Base-by-base conservation (phyloP, 805 yeast species). In the Torulaspora indica region DNA sequence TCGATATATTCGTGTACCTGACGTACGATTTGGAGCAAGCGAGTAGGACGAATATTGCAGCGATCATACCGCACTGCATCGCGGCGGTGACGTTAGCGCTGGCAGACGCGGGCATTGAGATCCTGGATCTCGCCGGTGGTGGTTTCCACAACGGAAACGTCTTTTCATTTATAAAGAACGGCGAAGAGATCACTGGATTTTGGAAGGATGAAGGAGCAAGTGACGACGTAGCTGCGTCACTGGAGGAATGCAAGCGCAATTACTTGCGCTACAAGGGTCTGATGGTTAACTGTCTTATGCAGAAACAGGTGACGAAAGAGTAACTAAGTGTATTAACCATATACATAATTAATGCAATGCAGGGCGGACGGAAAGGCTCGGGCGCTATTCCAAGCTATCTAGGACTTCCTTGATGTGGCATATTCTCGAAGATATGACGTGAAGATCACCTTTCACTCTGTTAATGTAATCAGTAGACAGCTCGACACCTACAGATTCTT, bases 51-150 rank as follows among this genome's bases (percentile, higher is more conserved):
- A 42, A 62, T 62, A 41, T 60, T 64, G 34, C 64, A 64, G 29
- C 62, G 58, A 61, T 75, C 23, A 64, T 74, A 23, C 68, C 75
- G 31, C 64, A 68, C 25, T 66, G 64, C 14, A 49, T 61, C 3
- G 57, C 54, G 28, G 56, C 63, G 30, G 74, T 85, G 0, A 77
- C 85, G 3, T 60, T 88, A 40, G 95, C 96, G 0, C 63, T 93
- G 45, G 80, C 85, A 0, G 93, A 93, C 63, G 82, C 96, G 0
- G 89, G 89, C 6, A 79, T 91, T 22, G 95, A 90, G 55, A 61
- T 88, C 23, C 71, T 77, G 43, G 95, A 90, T 57, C 68, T 89
- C 48, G 90, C 89, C 1, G 76, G 88, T 6, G 73, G 82, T 49
- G 85, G 87, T 1, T 73, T 52, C 40, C 57, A 72, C 49, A 67